phyloP scores from a whole-genome alignment of 1,284 basidiomycete species.

The Pascua sp. region DNA sequence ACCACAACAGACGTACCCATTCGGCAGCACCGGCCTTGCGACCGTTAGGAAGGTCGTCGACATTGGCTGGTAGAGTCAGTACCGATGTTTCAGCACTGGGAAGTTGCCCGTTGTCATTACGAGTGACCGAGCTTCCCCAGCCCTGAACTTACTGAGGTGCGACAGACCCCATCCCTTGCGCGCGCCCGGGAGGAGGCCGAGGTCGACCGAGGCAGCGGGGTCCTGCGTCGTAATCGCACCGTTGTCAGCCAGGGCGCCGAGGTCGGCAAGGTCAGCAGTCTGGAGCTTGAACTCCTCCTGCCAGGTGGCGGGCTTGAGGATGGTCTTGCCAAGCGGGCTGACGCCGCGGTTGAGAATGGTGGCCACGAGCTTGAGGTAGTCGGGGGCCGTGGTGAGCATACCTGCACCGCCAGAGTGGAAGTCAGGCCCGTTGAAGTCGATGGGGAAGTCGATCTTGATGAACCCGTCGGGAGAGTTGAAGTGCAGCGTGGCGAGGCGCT shows the following conservation, averaged over 20 bases:
- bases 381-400: conserved; percentile 14
- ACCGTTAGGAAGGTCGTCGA: conserved; percentile 21
- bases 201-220: neutral
- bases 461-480: neutral
- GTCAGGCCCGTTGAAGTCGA: neutral
- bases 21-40: conserved; percentile 20
- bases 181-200: conserved; percentile 13
- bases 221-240: conserved; percentile 1
- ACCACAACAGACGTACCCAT: conserved; percentile 7
- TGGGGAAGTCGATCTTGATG: neutral
- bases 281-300: conserved; percentile 22
- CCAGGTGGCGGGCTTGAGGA: conserved; percentile 19
- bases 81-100: too few species aligned
- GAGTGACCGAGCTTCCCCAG: too few species aligned
- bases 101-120: too few species aligned
- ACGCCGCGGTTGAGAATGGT: conserved; percentile 19
- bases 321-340: conserved; percentile 12
- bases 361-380: conserved; percentile 19
- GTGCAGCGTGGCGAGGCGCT: conserved; percentile 16
- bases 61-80: conserved; percentile 13
- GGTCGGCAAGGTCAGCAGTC: conserved; percentile 13
- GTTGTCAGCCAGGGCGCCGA: conserved; percentile 15
- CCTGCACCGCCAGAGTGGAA: conserved; percentile 18
- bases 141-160: conserved; percentile 23
- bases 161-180: conserved; percentile 25